Evolutionary conservation across 1,284 basidiomycete species (phyloP).

Genomic region (Serendipita sp.): DNA sequence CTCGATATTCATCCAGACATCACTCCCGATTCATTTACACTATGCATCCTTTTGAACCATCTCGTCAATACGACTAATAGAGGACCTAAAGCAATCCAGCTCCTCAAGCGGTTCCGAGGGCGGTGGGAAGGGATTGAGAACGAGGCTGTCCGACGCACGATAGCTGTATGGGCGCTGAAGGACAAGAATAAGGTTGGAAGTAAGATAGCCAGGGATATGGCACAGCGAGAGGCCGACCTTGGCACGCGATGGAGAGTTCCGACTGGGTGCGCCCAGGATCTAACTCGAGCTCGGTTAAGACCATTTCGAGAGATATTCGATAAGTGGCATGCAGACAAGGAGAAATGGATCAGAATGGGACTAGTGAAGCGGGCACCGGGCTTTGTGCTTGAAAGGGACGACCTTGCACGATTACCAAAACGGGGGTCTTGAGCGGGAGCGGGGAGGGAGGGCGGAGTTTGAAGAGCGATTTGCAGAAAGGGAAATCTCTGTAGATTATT

Average conservation of each 20-base stretch:
- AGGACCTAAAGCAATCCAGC: conserved; percentile 35
- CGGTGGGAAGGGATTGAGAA: conserved; percentile 46
- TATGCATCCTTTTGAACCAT: conserved; percentile 41
- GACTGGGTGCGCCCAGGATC: background rate
- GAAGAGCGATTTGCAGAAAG: background rate
- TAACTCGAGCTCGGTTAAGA: background rate
- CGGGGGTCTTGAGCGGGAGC: background rate
- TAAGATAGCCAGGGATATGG: conserved; percentile 31
- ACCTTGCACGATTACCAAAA: background rate
- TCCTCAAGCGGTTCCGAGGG: conserved; percentile 30
- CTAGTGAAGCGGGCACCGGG: background rate
- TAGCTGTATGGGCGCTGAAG: conserved; percentile 42
- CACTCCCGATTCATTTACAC: conserved; percentile 43
- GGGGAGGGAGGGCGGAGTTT: background rate
- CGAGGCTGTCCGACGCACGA: conserved; percentile 39
- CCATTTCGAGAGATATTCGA: background rate
- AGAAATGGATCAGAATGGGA: conserved; percentile 1
- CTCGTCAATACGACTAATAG: conserved; percentile 33
- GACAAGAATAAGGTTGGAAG: conserved; percentile 34
- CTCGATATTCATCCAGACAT: conserved; percentile 33
- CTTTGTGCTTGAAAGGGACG: background rate
- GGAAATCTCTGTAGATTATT: background rate
- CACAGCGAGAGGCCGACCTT: conserved; percentile 18
- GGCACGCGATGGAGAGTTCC: background rate
- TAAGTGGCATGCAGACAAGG: background rate